Conservation (phyloP, 2,329 filamentous ascomycete genomes). For the Cadophora malorum region DNA sequence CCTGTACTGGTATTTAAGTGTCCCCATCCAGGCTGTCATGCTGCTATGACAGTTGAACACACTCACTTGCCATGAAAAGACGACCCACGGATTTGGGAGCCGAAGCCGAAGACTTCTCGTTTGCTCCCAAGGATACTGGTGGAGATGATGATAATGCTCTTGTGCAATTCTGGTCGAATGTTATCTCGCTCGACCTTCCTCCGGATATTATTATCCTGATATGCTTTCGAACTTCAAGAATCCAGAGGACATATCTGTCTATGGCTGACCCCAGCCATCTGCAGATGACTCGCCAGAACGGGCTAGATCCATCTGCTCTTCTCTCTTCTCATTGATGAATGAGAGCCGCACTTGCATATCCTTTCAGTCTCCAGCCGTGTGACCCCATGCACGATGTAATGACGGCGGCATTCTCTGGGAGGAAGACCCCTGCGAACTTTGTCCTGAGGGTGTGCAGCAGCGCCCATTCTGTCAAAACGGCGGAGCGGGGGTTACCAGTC, state of each 20-base stretch:
- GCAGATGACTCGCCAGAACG: slow-evolving; percentile 17
- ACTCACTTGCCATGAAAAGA: not conserved
- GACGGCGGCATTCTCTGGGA: slow-evolving; percentile 25
- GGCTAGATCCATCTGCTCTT: not conserved
- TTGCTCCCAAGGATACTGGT: too few species aligned
- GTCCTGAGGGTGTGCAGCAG: slow-evolving; percentile 25
- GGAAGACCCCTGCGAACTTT: not conserved
- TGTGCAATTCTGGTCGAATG: not conserved
- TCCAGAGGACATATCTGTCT: not conserved
- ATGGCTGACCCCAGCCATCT: not conserved
- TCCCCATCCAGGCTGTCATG: slow-evolving; percentile 13
- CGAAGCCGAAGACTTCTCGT: not conserved
- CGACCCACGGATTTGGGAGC: slow-evolving; percentile 12
- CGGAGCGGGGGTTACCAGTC: slow-evolving; percentile 9
- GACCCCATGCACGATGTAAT: slow-evolving; percentile 24
- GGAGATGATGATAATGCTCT: not conserved
- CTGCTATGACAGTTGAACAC: not conserved
- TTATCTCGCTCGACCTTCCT: not conserved
- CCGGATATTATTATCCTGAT: not conserved
- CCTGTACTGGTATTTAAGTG: not conserved
- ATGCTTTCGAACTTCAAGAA: slow-evolving; percentile 1
- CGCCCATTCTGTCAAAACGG: slow-evolving; percentile 15
- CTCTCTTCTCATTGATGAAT: slow-evolving; percentile 16
- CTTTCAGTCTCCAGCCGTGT: slow-evolving; percentile 24
- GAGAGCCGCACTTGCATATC: slow-evolving; percentile 29